Base-by-base conservation (phyloP, 1,284 basidiomycete genomes). In the Ganoderma meredithae region DNA sequence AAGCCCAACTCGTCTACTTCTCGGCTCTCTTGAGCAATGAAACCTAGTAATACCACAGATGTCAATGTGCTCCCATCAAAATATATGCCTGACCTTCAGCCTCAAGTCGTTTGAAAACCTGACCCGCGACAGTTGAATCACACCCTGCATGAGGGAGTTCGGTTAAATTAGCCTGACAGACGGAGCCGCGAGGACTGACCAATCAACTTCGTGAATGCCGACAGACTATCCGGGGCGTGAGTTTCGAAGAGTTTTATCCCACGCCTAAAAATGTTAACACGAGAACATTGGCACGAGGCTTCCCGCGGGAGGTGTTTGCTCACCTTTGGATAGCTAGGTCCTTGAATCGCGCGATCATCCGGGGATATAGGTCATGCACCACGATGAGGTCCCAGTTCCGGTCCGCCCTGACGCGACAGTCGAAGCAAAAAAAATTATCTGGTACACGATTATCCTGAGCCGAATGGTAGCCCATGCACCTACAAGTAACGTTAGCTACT, bases 401-500 rank as follows among this genome's bases (percentile, higher is more conserved):
- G 72, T 92, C 90, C 4, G 82, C 83, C 56, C 83, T 86, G 59
- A 91, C 81, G 56, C 90, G 87, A 78, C 92, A 93, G 70, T 90
- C 88, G 75, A 93, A 90, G 77, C 91, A 93, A 31, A 84, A 73
- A 69, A 91, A 93, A 59, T 82, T 79, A 0, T 76, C 63, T 1
- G 90, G 90, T 40, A 93, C 80, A 22, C 88, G 85, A 36, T 77
- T 70, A 72, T 92, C 92, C 39, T 83, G 74, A 4, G 78, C 76
- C 7, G 86, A 85, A 74, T 93, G 90, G 76, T 87, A 94, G 31
- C 93, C 92, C 87, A 92, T 92, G 76, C 93, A 94, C 92, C 92
- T 94, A 68, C 7, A 53, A 64, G 55, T 36, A 33, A 41, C 17
- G 25, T 58, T n/a, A 49, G 49, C 25, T 19, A 3, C 13, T 41